These are phyloP conservation scores for Suillus cothurnatus DNA, from an alignment of 768 basidiomycete species.

Conservation along the genomic window DNA sequence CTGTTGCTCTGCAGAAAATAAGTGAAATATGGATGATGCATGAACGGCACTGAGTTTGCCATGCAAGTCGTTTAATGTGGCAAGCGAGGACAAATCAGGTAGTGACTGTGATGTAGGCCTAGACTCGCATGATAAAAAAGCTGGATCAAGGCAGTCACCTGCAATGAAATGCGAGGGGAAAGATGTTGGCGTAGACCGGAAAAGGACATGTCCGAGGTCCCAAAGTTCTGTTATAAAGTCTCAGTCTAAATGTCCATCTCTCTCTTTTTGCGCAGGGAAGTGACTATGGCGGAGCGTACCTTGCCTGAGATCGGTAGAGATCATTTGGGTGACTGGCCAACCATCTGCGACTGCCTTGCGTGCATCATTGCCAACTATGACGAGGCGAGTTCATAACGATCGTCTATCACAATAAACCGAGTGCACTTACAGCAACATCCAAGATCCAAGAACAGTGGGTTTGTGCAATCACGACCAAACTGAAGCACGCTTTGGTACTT, in stretches of 20 bases:
- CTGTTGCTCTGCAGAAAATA: slow-evolving; percentile 13
- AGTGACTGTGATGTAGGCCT: slow-evolving; percentile 15
- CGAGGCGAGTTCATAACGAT: not conserved
- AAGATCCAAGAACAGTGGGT: slow-evolving; percentile 45
- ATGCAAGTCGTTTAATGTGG: slow-evolving; percentile 46
- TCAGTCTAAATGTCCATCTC: not conserved
- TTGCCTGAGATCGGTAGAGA: slow-evolving; percentile 41
- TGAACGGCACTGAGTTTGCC: slow-evolving; percentile 53
- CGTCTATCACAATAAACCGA: not conserved
- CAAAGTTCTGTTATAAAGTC: slow-evolving; percentile 49
- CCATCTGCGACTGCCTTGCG: slow-evolving; percentile 45
- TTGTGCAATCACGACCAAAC: slow-evolving; percentile 37
- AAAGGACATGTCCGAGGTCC: slow-evolving; percentile 64
- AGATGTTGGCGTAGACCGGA: slow-evolving; percentile 49
- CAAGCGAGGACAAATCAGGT: slow-evolving; percentile 34
- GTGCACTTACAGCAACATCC: slow-evolving; percentile 44
- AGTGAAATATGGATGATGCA: slow-evolving; percentile 49
- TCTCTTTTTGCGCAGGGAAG: no score
- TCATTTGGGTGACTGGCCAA: slow-evolving; percentile 37
- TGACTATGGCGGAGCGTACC: slow-evolving; percentile 26
- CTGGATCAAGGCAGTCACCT: slow-evolving; percentile 55
- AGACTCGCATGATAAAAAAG: slow-evolving; percentile 38
- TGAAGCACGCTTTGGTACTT: slow-evolving; percentile 33
- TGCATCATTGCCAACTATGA: slow-evolving; percentile 43
- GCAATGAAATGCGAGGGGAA: slow-evolving; percentile 58